Conservation (phyloP, 1,284 basidiomycete species). For the Ceraceosorus bombacis region DNA sequence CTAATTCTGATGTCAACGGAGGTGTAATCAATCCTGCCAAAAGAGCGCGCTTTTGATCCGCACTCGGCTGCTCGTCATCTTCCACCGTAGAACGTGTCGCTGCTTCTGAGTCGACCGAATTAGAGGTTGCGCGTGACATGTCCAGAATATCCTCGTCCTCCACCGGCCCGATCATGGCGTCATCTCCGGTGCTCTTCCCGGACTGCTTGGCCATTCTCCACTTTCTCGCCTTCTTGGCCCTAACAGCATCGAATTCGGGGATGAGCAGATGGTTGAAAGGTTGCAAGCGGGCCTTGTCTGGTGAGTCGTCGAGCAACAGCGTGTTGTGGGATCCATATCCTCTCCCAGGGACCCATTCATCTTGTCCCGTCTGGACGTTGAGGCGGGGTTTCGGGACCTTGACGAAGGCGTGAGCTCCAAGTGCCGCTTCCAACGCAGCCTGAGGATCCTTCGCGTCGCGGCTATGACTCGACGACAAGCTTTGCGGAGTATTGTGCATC, state of each 20-base stretch:
- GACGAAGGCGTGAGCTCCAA: background rate
- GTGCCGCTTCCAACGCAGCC: background rate
- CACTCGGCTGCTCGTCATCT: background rate
- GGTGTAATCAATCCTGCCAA: background rate
- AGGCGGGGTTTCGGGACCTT: background rate
- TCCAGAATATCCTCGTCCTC: background rate
- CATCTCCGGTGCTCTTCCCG: constrained; percentile 5
- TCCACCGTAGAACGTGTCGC: background rate
- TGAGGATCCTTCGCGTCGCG: background rate
- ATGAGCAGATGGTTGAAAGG: constrained; percentile 53
- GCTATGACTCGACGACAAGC: background rate
- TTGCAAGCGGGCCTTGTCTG: constrained; percentile 66
- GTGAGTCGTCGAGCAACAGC: constrained; percentile 72
- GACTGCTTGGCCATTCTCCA: background rate
- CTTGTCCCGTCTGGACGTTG: background rate
- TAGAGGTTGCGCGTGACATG: no score
- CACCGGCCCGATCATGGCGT: constrained; percentile 2
- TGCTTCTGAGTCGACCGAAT: no score
- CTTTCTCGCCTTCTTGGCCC: constrained; percentile 12
- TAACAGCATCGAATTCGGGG: constrained; percentile 26
- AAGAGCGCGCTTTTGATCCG: no score
- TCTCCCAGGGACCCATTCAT: constrained; percentile 5
- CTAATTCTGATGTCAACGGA: background rate
- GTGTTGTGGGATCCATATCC: constrained; percentile 63
- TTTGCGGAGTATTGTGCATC: background rate